Conservation (phyloP, 1,284 basidiomycete genomes). For the Malassezia yamatoensis region DNA sequence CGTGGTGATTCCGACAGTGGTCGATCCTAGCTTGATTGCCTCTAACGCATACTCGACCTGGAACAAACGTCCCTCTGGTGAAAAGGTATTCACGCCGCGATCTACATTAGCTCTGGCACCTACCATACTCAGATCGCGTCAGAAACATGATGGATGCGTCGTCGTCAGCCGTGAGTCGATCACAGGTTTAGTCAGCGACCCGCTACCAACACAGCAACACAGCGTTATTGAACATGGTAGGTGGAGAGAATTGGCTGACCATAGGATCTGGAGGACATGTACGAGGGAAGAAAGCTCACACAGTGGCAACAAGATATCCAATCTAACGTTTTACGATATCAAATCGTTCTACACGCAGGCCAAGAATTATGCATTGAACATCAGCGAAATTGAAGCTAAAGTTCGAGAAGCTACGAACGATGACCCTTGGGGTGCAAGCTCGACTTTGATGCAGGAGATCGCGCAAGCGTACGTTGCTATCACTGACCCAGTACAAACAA, state of each 20-base stretch:
- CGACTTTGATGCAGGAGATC: slow-evolving; percentile 96
- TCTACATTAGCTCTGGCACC: slow-evolving; percentile 53
- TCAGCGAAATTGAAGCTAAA: slow-evolving; percentile 94
- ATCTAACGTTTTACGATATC: slow-evolving; percentile 46
- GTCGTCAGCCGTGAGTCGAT: neutral
- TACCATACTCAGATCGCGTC: slow-evolving; percentile 85
- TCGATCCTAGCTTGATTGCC: slow-evolving; percentile 62
- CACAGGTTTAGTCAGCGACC: slow-evolving; percentile 9
- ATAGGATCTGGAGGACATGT: neutral
- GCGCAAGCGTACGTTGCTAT: slow-evolving; percentile 58
- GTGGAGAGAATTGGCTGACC: neutral
- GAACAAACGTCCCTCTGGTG: slow-evolving; percentile 86
- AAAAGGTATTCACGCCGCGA: slow-evolving; percentile 97
- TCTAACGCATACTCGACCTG: slow-evolving; percentile 94
- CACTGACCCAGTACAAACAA: slow-evolving; percentile 60
- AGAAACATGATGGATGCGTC: slow-evolving; percentile 58
- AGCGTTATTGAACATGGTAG: slow-evolving; percentile 10
- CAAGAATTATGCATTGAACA: slow-evolving; percentile 63
- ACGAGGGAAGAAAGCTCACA: neutral
- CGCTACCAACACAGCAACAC: neutral
- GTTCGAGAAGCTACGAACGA: slow-evolving; percentile 95
- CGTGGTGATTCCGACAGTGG: slow-evolving; percentile 69
- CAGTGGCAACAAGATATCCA: slow-evolving; percentile 38
- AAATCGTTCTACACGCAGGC: slow-evolving; percentile 42
- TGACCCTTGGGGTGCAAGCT: slow-evolving; percentile 96